Evolutionary conservation across 441 rosid genomes (phyloP).

Genomic region (Mallotus japonicus): DNA sequence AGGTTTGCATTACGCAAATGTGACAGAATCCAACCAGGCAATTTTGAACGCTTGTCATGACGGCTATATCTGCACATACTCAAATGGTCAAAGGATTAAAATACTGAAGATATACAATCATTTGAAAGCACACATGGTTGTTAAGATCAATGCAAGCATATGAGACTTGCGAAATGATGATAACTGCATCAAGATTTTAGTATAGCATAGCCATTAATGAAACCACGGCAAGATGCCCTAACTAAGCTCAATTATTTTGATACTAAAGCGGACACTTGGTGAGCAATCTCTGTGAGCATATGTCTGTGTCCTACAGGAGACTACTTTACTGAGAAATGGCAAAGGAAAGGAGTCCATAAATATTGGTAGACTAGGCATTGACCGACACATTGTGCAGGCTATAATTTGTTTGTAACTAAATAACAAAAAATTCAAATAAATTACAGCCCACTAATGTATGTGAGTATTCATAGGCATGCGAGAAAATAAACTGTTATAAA

Average conservation of each 20-base stretch:
- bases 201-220: background rate
- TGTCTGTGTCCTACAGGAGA: background rate
- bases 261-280: background rate
- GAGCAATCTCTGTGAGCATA: background rate
- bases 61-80: conserved; percentile 71
- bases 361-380: too few species aligned
- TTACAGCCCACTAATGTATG: too few species aligned
- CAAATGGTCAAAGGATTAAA: background rate
- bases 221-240: background rate
- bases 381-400: too few species aligned
- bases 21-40: conserved; percentile 92
- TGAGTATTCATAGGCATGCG: too few species aligned
- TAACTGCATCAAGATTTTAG: background rate
- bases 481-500: too few species aligned
- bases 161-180: background rate
- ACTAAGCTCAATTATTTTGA: background rate
- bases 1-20: conserved; percentile 80
- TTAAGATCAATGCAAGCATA: background rate
- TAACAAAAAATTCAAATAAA: too few species aligned
- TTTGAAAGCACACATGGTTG: background rate
- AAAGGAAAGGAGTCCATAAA: too few species aligned
- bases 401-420: too few species aligned
- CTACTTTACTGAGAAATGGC: background rate
- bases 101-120: background rate
- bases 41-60: conserved; percentile 91